Evolutionary conservation across 2,329 filamentous ascomycete genomes (phyloP), one percentile per base, ranked within the genome.

Genomic region (Thelonectria rubi): DNA sequence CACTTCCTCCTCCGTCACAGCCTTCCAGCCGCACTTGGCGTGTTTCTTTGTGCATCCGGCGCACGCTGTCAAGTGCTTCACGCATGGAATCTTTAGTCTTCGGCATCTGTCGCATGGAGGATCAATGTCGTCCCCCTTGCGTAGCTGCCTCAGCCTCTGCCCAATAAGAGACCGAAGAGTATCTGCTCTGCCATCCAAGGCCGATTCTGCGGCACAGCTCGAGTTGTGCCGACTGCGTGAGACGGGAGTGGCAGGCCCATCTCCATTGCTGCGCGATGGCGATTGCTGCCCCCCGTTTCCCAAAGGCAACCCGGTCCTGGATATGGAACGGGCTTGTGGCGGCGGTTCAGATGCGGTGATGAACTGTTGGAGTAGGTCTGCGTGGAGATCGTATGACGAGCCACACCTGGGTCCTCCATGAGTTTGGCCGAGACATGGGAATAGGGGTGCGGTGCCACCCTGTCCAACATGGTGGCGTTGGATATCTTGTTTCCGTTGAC

Each of bases 41-140:
- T 97, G 93, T 74, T 96, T 96, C 75, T 92, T 94, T 0, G 93
- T 96, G 75, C 93, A 97, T 20, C 92, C 92, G 75, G 90, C 87
- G 72, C 93, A 97, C 9, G 92, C 92, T 0, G 92, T 96, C 40
- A 95, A 81, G 65, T 97, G 91, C 77, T 96, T 96, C 49, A 94
- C 81, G 64, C 93, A 97, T 60, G 92, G 87, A 79, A 93, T 91
- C 66, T 91, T 88, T 15, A 96, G 81, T 30, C 93, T 84, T 46
- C 93, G 85, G 74, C 93, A 97, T 39, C 92, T 84, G 74, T 97
- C 93, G 73, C 93, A 97, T 0, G 92, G 91, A 10, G 93, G 93
- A n/a, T 87, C 77, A 50, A 97, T 91, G 6, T 86, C 81, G 56
- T 93, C 90, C 3, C 92, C 92, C 49, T 91, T 89, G 49, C 85